Evolutionary conservation across 2,329 filamentous ascomycete species (phyloP), one percentile per base, ranked within the genome.

Genomic region (Xylaria sp.): DNA sequence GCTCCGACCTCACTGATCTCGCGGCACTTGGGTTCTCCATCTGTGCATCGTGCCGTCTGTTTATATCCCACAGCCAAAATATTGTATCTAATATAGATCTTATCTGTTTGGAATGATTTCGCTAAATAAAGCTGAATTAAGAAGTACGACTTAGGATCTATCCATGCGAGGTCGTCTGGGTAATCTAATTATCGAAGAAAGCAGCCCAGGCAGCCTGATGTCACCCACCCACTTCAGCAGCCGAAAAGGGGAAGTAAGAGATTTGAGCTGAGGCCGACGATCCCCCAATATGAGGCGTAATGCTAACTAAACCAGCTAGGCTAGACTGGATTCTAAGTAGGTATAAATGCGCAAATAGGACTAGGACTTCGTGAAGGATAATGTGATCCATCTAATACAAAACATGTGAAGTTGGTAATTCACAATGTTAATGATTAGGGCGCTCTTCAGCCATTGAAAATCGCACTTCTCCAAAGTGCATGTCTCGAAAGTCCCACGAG

Each of bases 231-330:
- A 31, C 28, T 31, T 49, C 33, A 19, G n/a, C n/a, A 37, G 17
- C 54, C 17, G 25, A 35, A 61, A 38, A 46, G 1, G 28, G 17
- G 28, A 31, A 31, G 28, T 31, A 4, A 62, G 42, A n/a, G 7
- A 15, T n/a, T 47, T 21, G 28, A 31, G 38, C 47, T 31, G 56
- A 56, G 33, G 56, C 25, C 28, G 25, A 50, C 51, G 57, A 55
- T 60, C 19, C 19, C n/a, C 21, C 12, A 38, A 38, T 21, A 37
- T 5, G 35, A 25, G 14, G 25, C 37, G 45, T 23, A 15, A 55
- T 46, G 51, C 50, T 60, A 42, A 21, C 50, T 23, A n/a, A 46
- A 56, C 45, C 45, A 60, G 51, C 50, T 25, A 28, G 8, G 31
- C 46, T 49, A 49, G 46, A 35, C 45, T 47, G 31, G 28, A 12